Base-by-base conservation (phyloP, 2,329 filamentous ascomycete species). In the Botryotinia narcissicola region DNA sequence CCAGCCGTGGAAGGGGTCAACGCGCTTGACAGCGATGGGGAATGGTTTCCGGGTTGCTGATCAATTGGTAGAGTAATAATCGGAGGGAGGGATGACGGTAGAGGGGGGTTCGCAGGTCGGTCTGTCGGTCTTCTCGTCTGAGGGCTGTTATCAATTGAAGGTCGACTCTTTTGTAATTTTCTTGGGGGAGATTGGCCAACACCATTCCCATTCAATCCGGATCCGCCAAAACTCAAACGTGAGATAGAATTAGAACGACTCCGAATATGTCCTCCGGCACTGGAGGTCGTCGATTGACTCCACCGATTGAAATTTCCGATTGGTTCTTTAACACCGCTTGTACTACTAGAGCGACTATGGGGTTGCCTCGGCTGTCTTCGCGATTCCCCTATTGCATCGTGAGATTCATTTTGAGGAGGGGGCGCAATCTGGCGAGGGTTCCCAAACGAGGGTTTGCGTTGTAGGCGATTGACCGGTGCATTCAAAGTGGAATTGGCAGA, bases 201-300 rank as follows among this genome's bases (percentile, higher is more conserved):
- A 62, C 73, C 75, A 68, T 79, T 73, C 81, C 80, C 75, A 78
- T 78, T 64, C 80, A 69, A 77, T 73, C 69, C 78, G 67, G 63
- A 78, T 74, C 74, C 86, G 54, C 54, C 64, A 20, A 73, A 71
- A 57, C 61, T 73, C 32, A 71, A 51, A 44, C 48, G 72, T 51
- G 72, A 73, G 46, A 66, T 48, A 22, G 72, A 73, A 46, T 71
- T 73, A 32, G 72, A 73, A 9, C 72, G 67, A 48, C 72, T 73
- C n/a, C 68, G 67, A 29, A 40, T 73, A 70, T 64, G 72, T 48
- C 59, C 67, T 57, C 83, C 81, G 75, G 82, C 84, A 74, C 84
- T 88, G 60, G 86, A 88, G 14, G 82, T 79, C 69, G 86, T 87
- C 22, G 87, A 88, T 32, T 83, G 81, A 60, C 86, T 87, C 86